Conservation (phyloP, 116 monocot species). For the Cymodocea nodosa region DNA sequence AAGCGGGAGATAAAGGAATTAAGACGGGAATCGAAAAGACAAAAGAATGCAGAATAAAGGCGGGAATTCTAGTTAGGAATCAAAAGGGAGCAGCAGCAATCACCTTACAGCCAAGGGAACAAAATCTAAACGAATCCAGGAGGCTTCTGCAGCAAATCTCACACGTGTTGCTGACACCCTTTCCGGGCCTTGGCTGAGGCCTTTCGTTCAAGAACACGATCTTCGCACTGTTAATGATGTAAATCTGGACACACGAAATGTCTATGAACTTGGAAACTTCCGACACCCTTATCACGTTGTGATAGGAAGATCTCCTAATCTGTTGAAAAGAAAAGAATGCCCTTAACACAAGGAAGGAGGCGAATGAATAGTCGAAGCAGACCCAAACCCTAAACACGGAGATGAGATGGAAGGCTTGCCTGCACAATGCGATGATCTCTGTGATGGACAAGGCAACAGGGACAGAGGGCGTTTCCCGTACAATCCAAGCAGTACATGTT, state of each 20-base stretch:
- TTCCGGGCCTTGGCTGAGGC: slow-evolving; percentile 59
- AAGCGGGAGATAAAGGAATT: no score
- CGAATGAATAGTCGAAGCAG: no score
- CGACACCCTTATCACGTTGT: slow-evolving; percentile 39
- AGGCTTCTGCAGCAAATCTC: slow-evolving; percentile 42
- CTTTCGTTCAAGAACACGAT: slow-evolving; percentile 43
- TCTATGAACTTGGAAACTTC: slow-evolving; percentile 37
- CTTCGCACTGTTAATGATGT: no score
- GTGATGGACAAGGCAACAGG: slow-evolving; percentile 31
- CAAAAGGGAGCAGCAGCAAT: neutral
- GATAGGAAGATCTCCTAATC: slow-evolving; percentile 47
- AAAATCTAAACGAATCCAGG: slow-evolving; percentile 33
- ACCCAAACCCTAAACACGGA: neutral
- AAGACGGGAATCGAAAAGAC: no score
- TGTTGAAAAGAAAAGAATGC: slow-evolving; percentile 13
- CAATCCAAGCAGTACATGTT: slow-evolving; percentile 94
- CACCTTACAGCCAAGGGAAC: slow-evolving; percentile 52
- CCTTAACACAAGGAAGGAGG: neutral
- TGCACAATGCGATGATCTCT: slow-evolving; percentile 32
- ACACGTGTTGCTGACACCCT: slow-evolving; percentile 58
- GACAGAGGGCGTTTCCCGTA: slow-evolving; percentile 52
- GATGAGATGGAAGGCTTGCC: slow-evolving; percentile 9
- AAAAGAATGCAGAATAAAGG: no score
- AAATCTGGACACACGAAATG: slow-evolving; percentile 17
- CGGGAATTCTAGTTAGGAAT: no score